These are phyloP conservation scores for Talaromyces stipitatus DNA, from an alignment of 495 filamentous ascomycete species.

Conservation along the genomic window DNA sequence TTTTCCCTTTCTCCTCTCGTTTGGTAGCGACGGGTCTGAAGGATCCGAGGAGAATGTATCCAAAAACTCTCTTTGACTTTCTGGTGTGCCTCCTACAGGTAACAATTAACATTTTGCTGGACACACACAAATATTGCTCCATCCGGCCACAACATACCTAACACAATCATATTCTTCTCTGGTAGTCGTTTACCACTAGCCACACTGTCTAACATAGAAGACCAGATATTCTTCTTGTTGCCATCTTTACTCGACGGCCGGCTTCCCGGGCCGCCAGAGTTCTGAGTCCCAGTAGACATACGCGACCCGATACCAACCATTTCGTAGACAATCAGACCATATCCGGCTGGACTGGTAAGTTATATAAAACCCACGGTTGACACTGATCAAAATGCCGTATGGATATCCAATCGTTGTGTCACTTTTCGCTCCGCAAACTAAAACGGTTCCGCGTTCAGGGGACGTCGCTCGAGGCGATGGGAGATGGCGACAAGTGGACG, in stretches of 20 bases:
- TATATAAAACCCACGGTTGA: not conserved
- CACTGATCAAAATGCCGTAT: not conserved
- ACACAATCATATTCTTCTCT: constrained; percentile 82
- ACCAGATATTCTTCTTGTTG: constrained; percentile 87
- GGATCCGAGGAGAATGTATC: constrained; percentile 66
- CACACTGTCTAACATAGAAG: constrained; percentile 81
- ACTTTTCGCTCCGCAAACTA: not conserved
- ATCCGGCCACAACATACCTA: constrained; percentile 48
- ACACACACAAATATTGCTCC: not conserved
- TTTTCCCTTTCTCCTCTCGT: constrained; percentile 53
- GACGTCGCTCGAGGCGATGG: not conserved
- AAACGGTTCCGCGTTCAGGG: constrained; percentile 3
- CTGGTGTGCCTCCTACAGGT: constrained; percentile 68
- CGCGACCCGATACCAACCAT: constrained; percentile 33
- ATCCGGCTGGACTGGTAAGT: constrained; percentile 10
- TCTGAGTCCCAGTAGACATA: constrained; percentile 36
- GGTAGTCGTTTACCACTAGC: constrained; percentile 85
- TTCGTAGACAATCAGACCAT: constrained; percentile 28
- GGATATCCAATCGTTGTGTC: not conserved
- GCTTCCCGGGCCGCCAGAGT: constrained; percentile 31
- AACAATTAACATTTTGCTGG: not conserved
- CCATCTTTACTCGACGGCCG: constrained; percentile 61
- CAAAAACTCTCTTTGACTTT: constrained; percentile 84
- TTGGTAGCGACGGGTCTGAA: constrained; percentile 41
- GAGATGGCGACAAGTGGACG: not conserved